These are phyloP conservation scores for Termitomyces titanicus DNA, from an alignment of 768 basidiomycete genomes.

Conservation along the genomic window DNA sequence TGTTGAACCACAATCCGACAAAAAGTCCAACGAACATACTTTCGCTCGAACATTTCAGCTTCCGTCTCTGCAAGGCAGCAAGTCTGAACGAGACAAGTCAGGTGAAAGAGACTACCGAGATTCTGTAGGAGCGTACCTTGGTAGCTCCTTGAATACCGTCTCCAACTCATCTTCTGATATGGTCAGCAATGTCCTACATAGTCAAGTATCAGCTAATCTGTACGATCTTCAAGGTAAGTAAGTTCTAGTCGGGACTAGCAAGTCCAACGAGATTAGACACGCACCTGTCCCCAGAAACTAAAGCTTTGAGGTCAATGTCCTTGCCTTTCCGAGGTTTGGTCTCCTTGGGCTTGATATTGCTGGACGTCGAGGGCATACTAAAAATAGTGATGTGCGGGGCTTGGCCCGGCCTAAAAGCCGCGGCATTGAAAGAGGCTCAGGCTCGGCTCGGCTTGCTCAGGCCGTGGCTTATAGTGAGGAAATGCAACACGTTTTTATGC, in stretches of 20 bases:
- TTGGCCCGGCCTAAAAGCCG: no score
- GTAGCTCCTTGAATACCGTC: constrained; percentile 8
- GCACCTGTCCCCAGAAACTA: constrained; percentile 5
- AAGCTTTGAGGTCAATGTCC: neutral
- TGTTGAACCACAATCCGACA: neutral
- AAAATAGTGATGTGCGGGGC: no score
- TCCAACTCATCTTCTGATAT: constrained; percentile 10
- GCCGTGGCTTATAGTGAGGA: no score
- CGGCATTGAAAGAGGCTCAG: no score
- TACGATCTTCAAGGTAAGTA: neutral
- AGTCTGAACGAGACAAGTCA: constrained; percentile 6
- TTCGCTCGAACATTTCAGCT: constrained; percentile 12
- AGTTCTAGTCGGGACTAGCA: neutral
- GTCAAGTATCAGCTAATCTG: neutral
- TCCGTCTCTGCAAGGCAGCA: constrained; percentile 18
- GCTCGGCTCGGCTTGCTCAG: no score
- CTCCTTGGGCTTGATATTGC: neutral
- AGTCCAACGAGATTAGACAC: neutral
- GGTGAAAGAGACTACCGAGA: neutral
- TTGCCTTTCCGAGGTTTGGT: neutral
- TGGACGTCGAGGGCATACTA: constrained; percentile 5
- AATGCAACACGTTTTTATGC: no score
- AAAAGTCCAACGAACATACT: neutral
- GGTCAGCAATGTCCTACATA: neutral
- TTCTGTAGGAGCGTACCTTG: constrained; percentile 3